Conservation (phyloP, 1,284 basidiomycete species). For the Leccinum fuscescens region DNA sequence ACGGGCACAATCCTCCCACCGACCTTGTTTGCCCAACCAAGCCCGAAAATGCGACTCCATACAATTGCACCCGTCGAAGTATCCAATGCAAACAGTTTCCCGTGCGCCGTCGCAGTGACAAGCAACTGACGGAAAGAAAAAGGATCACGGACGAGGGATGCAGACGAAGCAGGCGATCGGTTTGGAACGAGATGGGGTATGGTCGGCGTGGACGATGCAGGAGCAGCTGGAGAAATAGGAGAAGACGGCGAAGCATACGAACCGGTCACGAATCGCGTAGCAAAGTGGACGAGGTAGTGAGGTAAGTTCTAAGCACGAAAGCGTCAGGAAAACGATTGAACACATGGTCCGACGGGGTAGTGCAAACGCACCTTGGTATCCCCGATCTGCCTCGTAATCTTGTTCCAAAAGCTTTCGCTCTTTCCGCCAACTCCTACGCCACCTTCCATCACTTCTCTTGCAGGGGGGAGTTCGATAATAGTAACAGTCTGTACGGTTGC, state of each 20-base stretch:
- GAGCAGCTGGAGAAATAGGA: conserved; percentile 33
- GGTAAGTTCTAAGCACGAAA: conserved; percentile 61
- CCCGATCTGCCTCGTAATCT: conserved; percentile 58
- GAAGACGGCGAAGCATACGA: conserved; percentile 48
- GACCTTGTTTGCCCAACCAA: conserved; percentile 59
- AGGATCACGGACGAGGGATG: conserved; percentile 60
- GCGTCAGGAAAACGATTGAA: neutral
- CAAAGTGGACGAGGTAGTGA: conserved; percentile 65
- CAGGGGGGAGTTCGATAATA: conserved; percentile 79
- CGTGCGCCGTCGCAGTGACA: conserved; percentile 67
- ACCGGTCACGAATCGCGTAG: conserved; percentile 70
- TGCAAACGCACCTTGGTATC: conserved; percentile 55
- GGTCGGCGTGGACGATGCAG: conserved; percentile 24
- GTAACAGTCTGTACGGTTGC: conserved; percentile 63
- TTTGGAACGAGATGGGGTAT: conserved; percentile 32
- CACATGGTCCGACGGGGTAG: neutral
- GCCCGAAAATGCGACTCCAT: conserved; percentile 72
- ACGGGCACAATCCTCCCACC: conserved; percentile 54
- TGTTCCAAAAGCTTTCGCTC: conserved; percentile 52
- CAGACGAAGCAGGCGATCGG: conserved; percentile 31
- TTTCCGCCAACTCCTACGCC: conserved; percentile 2
- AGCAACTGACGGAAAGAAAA: conserved; percentile 90
- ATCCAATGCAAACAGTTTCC: conserved; percentile 84
- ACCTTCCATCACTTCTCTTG: conserved; percentile 18
- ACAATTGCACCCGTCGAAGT: conserved; percentile 72